These are phyloP conservation scores for Talaromyces pinophilus DNA, from an alignment of 2,329 filamentous ascomycete species.

Conservation along the genomic window DNA sequence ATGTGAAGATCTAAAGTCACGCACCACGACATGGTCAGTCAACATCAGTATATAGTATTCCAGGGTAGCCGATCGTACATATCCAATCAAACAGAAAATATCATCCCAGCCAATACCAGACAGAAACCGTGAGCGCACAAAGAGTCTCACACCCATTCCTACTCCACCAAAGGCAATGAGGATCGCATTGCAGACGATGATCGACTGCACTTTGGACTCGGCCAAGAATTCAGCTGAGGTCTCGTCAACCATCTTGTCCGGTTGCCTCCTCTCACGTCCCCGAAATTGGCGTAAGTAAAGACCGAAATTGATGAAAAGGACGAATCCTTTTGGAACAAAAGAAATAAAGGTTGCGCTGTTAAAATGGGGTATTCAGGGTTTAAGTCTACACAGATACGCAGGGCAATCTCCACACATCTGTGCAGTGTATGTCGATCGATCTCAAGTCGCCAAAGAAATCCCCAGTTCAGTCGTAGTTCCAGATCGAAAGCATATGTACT, in stretches of 20 bases:
- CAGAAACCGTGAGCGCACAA: slow-evolving; percentile 25
- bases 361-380: not conserved
- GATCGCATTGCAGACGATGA: slow-evolving; percentile 26
- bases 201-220: slow-evolving; percentile 11
- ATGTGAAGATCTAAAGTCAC: slow-evolving; percentile 21
- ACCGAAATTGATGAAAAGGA: not conserved
- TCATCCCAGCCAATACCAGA: slow-evolving; percentile 26
- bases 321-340: not conserved
- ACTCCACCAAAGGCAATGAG: slow-evolving; percentile 21
- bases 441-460: not conserved
- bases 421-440: not conserved
- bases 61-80: slow-evolving; percentile 18
- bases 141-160: slow-evolving; percentile 25
- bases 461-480: not conserved
- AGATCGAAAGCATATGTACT: not conserved
- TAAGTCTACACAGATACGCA: not conserved
- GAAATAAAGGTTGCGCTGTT: not conserved
- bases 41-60: not conserved
- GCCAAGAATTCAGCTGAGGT: slow-evolving; percentile 1
- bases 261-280: not conserved
- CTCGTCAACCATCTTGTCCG: not conserved
- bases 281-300: not conserved
- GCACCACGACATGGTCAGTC: not conserved
- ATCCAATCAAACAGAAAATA: slow-evolving; percentile 25
- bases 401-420: not conserved